Evolutionary conservation across 371 early-diverging fungal genomes (phyloP), one percentile per base, ranked within the genome.

Genomic region (Synchytrium microbalum): DNA sequence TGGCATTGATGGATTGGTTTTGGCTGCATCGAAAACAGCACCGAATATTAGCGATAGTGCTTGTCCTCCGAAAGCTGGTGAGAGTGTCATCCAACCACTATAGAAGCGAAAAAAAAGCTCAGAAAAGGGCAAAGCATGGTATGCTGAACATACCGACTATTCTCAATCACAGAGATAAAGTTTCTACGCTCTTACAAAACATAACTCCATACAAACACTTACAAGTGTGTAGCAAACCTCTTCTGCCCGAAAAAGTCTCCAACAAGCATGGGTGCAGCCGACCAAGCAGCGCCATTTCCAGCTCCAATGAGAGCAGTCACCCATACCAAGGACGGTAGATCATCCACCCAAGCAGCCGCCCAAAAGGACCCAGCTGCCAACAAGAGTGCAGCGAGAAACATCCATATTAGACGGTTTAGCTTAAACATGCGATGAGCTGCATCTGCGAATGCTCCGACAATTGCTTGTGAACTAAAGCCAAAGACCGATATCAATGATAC

Each of bases 31-130:
- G 62, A 68, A 60, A n/a, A 65, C 33, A 23, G 63, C 16, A 5
- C 76, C 76, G 62, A 76, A 76, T 1, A 68, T 32, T 5, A 71
- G 55, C 53, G 68, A 71, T 29, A 62, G 67, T 2, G 73, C 2
- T 27, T 76, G 70, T 2, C 77, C 77, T 14, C 74, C 77, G 5
- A 70, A 16, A 2, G 74, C 74, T 10, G 74, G 76, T 2, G 58
- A 10, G 25, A 61, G 33, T 10, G 67, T 69, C 59, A 66, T 66
- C 63, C 63, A 66, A 24, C 69, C 72, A 67, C 64, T 61, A 54
- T 69, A 71, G 55, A 64, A 72, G 59, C 59, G n/a, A n/a, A n/a
- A n/a, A n/a, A n/a, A n/a, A 63, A 5, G n/a, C n/a, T n/a, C n/a
- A n/a, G n/a, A n/a, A n/a, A n/a, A n/a, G n/a, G n/a, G n/a, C n/a